Evolutionary conservation across 2,329 filamentous ascomycete genomes (phyloP), one percentile per base, ranked within the genome.

Genomic region (Claviceps monticola): DNA sequence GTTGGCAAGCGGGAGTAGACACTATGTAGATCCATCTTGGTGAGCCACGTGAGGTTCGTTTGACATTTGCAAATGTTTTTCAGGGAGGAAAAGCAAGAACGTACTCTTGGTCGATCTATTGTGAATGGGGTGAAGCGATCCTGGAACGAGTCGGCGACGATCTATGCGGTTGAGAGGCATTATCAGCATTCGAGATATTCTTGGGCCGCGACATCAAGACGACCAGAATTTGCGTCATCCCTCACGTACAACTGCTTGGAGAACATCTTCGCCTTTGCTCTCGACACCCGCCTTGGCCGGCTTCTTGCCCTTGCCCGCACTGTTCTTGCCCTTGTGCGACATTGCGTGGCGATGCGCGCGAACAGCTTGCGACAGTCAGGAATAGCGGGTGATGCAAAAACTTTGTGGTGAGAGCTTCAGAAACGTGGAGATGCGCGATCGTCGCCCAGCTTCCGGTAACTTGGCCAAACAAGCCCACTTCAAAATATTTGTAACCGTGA

Each of bases 121-220:
- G 89, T 91, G 64, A 97, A 93, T 0, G 93, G 93, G 60, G 78
- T 80, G 70, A 95, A 98, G 66, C 88, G 78, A 47, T 88, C 89
- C 68, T 97, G 90, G 66, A 95, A 98, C 1, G 88, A 90, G 73
- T 98, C 93, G 58, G 91, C 86, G 57, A 98, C 81, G 54, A 98
- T 77, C 86, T 93, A 46, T 21, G 37, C 29, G 7, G 23, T 14
- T 16, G 58, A 45, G 26, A 50, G 41, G 50, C 14, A 48, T 41
- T 36, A 50, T 62, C 51, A 60, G 59, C 57, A 58, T 50, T 19
- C 8, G n/a, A 37, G 3, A 16, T 9, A 7, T 46, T 29, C 13
- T 16, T 45, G n/a, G 39, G 39, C 8, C 29, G 19, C 17, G 13
- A 16, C 49, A 44, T 11, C 29, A 37, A 41, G 42, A 48, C 17